Percentiles rank a stretch among this genome's conserved stretches.
phyloP scores from a whole-genome alignment of 2,329 filamentous ascomycete genomes.

The Colletotrichum destructivum region DNA sequence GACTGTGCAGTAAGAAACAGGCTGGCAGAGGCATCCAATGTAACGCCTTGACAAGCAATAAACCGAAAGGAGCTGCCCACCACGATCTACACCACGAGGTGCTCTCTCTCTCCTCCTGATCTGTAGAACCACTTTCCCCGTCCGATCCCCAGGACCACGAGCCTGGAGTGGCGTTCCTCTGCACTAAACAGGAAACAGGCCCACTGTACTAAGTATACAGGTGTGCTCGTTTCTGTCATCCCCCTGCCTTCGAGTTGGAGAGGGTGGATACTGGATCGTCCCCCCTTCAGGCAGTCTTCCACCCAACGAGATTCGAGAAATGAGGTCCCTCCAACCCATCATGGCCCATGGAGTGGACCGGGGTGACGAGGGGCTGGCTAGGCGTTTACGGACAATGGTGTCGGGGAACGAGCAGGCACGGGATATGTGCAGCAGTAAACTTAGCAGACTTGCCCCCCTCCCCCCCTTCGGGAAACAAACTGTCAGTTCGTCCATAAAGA shows the following conservation, averaged over 20 bases:
- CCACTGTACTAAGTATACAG: constrained; percentile 29
- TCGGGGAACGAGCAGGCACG: constrained; percentile 1
- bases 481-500: neutral
- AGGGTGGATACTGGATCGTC: neutral
- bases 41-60: neutral
- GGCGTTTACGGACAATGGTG: neutral
- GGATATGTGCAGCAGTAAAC: too few species aligned
- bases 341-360: too few species aligned
- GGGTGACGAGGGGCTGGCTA: neutral
- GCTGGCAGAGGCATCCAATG: neutral
- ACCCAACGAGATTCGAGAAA: neutral
- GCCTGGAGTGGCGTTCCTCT: constrained; percentile 17
- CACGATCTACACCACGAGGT: neutral
- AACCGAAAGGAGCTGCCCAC: neutral
- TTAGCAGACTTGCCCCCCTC: neutral
- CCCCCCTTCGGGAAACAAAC: neutral
- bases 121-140: constrained; percentile 7
- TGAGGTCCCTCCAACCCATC: neutral
- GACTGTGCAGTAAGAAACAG: neutral
- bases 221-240: constrained; percentile 9
- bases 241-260: constrained; percentile 18
- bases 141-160: constrained; percentile 16
- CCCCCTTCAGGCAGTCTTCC: neutral
- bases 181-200: constrained; percentile 34
- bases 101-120: neutral